Conservation (phyloP, 129 eudicot species). For the Solidago caesia region DNA sequence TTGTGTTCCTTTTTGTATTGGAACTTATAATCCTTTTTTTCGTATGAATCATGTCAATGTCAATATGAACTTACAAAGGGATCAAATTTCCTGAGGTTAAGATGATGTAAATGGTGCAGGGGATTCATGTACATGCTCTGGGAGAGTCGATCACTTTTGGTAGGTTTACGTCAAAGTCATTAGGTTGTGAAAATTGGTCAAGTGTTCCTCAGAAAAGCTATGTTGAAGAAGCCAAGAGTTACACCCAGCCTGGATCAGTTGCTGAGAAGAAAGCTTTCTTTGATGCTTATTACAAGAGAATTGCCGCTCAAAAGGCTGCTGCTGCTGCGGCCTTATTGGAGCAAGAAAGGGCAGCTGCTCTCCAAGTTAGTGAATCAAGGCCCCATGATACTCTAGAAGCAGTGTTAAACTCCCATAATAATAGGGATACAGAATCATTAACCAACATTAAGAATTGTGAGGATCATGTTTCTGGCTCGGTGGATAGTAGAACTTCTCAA, state of each 20-base stretch:
- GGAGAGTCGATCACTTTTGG: slow-evolving; percentile 87
- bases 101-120: slow-evolving; percentile 34
- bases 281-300: slow-evolving; percentile 91
- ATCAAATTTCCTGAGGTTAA: too few species aligned
- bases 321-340: slow-evolving; percentile 60
- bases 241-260: slow-evolving; percentile 84
- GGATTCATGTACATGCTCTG: slow-evolving; percentile 51
- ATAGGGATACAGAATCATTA: too few species aligned
- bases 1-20: too few species aligned
- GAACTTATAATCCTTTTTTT: too few species aligned
- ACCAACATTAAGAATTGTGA: slow-evolving; percentile 28
- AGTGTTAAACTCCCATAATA: too few species aligned
- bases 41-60: too few species aligned
- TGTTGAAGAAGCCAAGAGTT: slow-evolving; percentile 87
- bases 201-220: slow-evolving; percentile 63
- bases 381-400: too few species aligned
- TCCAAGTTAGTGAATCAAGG: too few species aligned
- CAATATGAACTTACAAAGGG: too few species aligned
- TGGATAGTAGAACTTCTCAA: slow-evolving; percentile 43
- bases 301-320: slow-evolving; percentile 78
- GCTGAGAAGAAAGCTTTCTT: slow-evolving; percentile 92
- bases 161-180: slow-evolving; percentile 65
- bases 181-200: slow-evolving; percentile 94
- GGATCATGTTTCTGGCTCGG: slow-evolving; percentile 40
- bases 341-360: slow-evolving; percentile 33